Conservation (phyloP, 192 early-diverging fungal genomes). For the Entomortierella chlamydospora region DNA sequence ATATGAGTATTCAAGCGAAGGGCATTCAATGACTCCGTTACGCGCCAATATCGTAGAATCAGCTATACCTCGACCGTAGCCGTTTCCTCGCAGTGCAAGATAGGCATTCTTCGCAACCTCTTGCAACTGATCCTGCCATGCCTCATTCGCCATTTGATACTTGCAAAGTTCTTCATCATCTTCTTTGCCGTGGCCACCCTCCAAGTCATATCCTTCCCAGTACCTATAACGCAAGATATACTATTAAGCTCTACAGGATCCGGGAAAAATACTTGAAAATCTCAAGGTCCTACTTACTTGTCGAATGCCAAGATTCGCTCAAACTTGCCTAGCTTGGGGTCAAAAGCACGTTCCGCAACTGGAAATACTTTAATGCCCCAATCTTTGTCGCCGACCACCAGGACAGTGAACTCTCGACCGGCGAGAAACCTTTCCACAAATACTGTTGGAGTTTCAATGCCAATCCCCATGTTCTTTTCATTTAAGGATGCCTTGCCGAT, state of each 20-base stretch:
- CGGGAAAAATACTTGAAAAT: neutral
- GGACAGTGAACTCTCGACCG: constrained; percentile 61
- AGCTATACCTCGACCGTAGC: constrained; percentile 59
- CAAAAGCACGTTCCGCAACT: constrained; percentile 60
- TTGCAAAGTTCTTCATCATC: constrained; percentile 45
- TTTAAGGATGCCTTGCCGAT: neutral
- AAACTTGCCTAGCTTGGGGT: constrained; percentile 32
- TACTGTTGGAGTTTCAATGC: constrained; percentile 40
- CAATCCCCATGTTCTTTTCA: constrained; percentile 14
- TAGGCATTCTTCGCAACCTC: constrained; percentile 59
- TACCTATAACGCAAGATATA: constrained; percentile 27
- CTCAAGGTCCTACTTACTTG: constrained; percentile 21
- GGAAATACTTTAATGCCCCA: constrained; percentile 57
- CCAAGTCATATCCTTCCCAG: constrained; percentile 59
- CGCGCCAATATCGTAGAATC: no score
- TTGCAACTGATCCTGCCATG: constrained; percentile 51
- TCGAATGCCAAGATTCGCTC: constrained; percentile 60
- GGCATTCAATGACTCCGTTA: no score
- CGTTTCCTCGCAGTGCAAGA: constrained; percentile 50
- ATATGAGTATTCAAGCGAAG: no score
- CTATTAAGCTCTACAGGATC: neutral
- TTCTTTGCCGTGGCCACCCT: constrained; percentile 23
- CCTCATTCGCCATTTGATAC: constrained; percentile 50
- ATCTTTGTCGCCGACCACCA: constrained; percentile 53
- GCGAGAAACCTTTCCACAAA: constrained; percentile 61